phyloP scores from a whole-genome alignment of 1,284 basidiomycete genomes.

The Cerioporus squamosus region DNA sequence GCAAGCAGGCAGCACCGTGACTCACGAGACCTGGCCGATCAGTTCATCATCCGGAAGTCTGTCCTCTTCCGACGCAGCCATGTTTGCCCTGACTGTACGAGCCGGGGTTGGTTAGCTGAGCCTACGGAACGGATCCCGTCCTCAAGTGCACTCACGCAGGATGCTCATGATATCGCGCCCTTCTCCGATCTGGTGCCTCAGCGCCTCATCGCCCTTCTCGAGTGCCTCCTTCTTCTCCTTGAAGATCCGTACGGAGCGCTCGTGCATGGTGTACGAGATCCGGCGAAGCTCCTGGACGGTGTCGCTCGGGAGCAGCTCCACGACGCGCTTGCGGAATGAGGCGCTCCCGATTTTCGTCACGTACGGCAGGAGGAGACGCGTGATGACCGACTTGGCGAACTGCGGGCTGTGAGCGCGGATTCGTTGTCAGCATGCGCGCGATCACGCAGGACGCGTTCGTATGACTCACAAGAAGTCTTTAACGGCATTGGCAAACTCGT shows the following conservation, averaged over 20 bases:
- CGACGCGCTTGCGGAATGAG: slow-evolving; percentile 14
- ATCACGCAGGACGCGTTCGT: background rate
- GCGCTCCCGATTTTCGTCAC: slow-evolving; percentile 11
- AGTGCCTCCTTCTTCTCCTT: slow-evolving; percentile 28
- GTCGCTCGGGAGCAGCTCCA: slow-evolving; percentile 13
- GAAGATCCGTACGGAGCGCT: slow-evolving; percentile 20
- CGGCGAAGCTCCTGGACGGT: slow-evolving; percentile 17
- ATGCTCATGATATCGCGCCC: slow-evolving; percentile 39
- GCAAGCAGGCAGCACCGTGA: background rate
- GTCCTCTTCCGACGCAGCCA: slow-evolving; percentile 31
- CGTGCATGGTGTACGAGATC: slow-evolving; percentile 24
- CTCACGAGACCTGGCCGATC: slow-evolving; percentile 39
- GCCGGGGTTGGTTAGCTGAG: too few species aligned
- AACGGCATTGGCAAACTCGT: slow-evolving; percentile 30
- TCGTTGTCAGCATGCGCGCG: background rate
- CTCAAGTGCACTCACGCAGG: slow-evolving; percentile 27
- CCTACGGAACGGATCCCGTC: background rate
- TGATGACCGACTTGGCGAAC: slow-evolving; percentile 9
- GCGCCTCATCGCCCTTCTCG: slow-evolving; percentile 25
- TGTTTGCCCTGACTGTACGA: slow-evolving; percentile 34
- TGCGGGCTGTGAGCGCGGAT: slow-evolving; percentile 22
- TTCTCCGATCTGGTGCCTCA: slow-evolving; percentile 29
- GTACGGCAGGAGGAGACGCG: slow-evolving; percentile 7
- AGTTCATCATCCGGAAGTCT: slow-evolving; percentile 36
- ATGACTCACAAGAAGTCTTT: slow-evolving; percentile 31